Percentiles rank a stretch among this genome's conserved stretches.
phyloP scores from a whole-genome alignment of 176 grass and related monocot genomes.

The Elaeis guineensis region DNA sequence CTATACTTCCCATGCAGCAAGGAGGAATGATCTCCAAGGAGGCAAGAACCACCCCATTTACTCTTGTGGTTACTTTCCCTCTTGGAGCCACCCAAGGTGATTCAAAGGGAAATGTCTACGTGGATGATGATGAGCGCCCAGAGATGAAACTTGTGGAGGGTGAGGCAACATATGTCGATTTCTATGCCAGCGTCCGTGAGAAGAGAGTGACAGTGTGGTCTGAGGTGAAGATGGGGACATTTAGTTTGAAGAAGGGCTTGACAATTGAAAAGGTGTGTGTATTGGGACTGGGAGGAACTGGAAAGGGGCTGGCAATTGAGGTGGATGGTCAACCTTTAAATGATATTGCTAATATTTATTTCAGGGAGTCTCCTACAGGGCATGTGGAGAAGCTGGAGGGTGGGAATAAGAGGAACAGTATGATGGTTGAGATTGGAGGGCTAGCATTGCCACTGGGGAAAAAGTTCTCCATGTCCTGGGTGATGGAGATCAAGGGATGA shows the following conservation, averaged over 20 bases:
- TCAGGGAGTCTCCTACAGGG: neutral
- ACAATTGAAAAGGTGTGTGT: constrained; percentile 71
- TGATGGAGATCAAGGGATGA: constrained; percentile 48
- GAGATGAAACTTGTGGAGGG: constrained; percentile 68
- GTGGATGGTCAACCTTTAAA: constrained; percentile 32
- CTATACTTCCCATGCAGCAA: constrained; percentile 75
- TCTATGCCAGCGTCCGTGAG: constrained; percentile 46
- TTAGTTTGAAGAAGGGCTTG: constrained; percentile 37
- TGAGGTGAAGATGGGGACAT: constrained; percentile 47
- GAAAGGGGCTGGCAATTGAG: constrained; percentile 33
- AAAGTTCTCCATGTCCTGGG: constrained; percentile 86
- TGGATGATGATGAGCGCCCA: constrained; percentile 87
- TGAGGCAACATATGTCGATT: constrained; percentile 55
- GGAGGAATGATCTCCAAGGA: constrained; percentile 56
- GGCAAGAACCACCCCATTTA: constrained; percentile 63
- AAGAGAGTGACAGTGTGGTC: constrained; percentile 67
- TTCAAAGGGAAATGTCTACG: constrained; percentile 53
- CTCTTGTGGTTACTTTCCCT: constrained; percentile 72
- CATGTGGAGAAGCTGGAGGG: constrained; percentile 21
- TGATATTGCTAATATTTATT: constrained; percentile 29
- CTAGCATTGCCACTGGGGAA: constrained; percentile 72
- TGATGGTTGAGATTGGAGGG: constrained; percentile 66
- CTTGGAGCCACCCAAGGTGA: constrained; percentile 33
- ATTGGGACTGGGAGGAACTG: constrained; percentile 55
- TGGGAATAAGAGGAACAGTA: constrained; percentile 23